Evolutionary conservation across 495 filamentous ascomycete genomes (phyloP).

Genomic region (Tuber microsphaerosporum): DNA sequence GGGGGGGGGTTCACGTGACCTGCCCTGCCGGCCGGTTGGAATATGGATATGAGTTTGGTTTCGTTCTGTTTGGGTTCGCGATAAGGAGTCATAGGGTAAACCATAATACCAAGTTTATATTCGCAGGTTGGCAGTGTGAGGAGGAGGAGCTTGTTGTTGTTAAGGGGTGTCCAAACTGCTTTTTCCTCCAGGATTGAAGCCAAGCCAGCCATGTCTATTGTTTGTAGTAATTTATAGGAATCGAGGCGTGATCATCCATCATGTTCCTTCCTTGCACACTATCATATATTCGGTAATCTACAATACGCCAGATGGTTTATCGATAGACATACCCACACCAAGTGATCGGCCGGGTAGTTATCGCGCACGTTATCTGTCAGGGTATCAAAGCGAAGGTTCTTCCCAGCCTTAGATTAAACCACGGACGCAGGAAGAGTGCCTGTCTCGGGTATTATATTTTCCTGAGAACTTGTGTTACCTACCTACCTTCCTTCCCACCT

Average conservation of each 20-base stretch:
- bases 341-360: conserved; percentile 3
- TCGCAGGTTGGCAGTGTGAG: no score
- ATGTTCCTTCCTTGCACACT: neutral
- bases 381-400: neutral
- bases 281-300: neutral
- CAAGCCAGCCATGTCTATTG: no score
- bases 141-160: no score
- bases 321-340: neutral
- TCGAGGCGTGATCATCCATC: neutral
- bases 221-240: no score
- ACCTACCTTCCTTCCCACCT: neutral
- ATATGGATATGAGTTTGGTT: no score
- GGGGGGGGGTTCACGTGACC: no score
- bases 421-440: neutral
- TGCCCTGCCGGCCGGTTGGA: no score
- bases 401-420: neutral
- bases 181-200: no score
- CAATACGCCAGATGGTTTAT: neutral
- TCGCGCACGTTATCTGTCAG: neutral
- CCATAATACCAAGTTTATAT: no score
- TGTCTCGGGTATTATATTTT: neutral
- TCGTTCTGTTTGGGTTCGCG: no score
- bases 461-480: neutral
- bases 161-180: neutral
- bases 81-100: no score